Evolutionary conservation across 495 filamentous ascomycete species (phyloP).

Genomic region (Parmelia sp.): DNA sequence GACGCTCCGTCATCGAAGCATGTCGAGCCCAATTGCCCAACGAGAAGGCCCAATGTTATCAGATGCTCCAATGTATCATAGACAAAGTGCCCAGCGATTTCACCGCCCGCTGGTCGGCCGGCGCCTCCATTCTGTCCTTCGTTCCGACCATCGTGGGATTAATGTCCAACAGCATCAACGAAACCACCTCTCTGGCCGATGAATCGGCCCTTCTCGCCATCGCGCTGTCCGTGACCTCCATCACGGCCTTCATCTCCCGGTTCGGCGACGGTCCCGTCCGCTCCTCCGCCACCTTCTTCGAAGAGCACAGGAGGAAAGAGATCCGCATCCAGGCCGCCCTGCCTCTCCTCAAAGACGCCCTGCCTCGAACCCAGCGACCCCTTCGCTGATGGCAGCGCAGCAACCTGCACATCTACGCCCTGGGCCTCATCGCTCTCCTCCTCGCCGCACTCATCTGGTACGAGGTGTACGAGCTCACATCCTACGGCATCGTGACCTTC

Average conservation of each 20-base stretch:
- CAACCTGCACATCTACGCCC: background rate
- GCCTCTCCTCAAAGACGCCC: constrained; percentile 4
- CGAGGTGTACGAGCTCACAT: constrained; percentile 15
- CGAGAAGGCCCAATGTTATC: constrained; percentile 12
- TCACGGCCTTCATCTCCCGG: constrained; percentile 19
- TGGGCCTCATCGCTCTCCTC: background rate
- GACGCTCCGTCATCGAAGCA: background rate
- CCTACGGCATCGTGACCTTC: constrained; percentile 14
- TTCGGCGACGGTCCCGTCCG: constrained; percentile 8
- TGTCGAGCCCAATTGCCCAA: constrained; percentile 1
- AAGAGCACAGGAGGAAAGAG: constrained; percentile 4
- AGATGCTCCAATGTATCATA: constrained; percentile 16
- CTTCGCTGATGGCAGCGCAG: constrained; percentile 5
- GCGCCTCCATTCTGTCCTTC: constrained; percentile 18
- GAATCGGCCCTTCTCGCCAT: constrained; percentile 16
- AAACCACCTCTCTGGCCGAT: constrained; percentile 18
- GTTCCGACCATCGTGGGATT: constrained; percentile 22
- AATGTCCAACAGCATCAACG: constrained; percentile 23
- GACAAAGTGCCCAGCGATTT: constrained; percentile 12
- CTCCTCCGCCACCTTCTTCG: background rate
- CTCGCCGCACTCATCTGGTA: constrained; percentile 12
- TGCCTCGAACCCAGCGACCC: background rate
- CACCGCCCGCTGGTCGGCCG: constrained; percentile 20
- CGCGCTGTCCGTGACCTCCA: constrained; percentile 11
- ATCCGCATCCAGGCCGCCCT: background rate